phyloP scores from a whole-genome alignment of 345 rosid genomes.

The Salix arbutifolia region DNA sequence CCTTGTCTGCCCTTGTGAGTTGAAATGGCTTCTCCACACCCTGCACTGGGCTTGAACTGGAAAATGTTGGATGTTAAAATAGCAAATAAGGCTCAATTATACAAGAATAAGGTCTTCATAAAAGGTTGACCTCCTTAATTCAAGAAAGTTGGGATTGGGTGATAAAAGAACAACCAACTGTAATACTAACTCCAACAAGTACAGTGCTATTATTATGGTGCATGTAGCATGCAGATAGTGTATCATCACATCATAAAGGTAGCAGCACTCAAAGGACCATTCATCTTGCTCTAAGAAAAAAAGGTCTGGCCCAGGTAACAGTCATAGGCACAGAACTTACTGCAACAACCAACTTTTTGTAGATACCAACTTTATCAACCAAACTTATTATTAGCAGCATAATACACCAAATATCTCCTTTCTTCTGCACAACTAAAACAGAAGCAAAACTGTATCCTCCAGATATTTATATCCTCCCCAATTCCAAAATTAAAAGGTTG shows the following conservation, averaged over 20 bases:
- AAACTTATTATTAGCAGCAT: background rate
- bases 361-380: background rate
- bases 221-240: background rate
- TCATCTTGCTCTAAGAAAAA: background rate
- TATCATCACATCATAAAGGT: background rate
- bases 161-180: background rate
- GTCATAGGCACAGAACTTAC: background rate
- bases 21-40: slow-evolving; percentile 67
- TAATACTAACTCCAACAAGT: background rate
- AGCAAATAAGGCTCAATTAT: slow-evolving; percentile 13
- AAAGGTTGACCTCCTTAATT: background rate
- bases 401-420: background rate
- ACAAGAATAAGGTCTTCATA: background rate
- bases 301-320: background rate
- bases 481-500: background rate
- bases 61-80: slow-evolving; percentile 18
- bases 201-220: background rate
- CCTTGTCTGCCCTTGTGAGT: slow-evolving; percentile 66
- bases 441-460: background rate
- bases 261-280: background rate
- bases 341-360: background rate
- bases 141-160: background rate
- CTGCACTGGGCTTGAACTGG: slow-evolving; percentile 71
- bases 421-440: no score
- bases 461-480: background rate